Base-by-base conservation (phyloP, 805 yeast species). In the Cyberlindnera sargentensis region DNA sequence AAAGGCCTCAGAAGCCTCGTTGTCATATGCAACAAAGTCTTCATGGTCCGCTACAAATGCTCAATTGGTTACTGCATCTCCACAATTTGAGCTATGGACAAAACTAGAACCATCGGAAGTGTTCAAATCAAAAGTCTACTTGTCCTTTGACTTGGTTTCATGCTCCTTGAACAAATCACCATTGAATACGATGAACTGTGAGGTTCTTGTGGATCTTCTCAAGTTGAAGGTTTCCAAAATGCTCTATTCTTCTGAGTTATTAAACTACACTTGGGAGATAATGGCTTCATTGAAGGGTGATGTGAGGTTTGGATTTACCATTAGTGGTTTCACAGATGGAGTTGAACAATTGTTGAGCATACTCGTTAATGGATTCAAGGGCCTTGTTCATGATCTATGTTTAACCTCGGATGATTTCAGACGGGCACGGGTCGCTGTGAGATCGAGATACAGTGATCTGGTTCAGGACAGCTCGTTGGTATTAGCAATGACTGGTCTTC, bases 181-280 rank as follows among this genome's bases (percentile, higher is more conserved):
- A 0, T 37, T 43, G 8, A 63, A 62, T 39, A 66, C 75, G 2
- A 70, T 78, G 48, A 63, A 67, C n/a, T 49, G 75, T 9, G 89
- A 84, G 48, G 55, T 83, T 5, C 45, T 82, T 3, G 66, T 72
- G 8, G 78, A 76, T 39, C 41, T 78, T 3, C 48, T 80, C 4
- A 75, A 71, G 25, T 52, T 57, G 1, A 55, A 59, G 10, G 52
- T 82, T 1, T 59, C 70, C 25, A 57, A 63, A 4, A 46, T 48
- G 5, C 51, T 84, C 2, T 84, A 82, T 53, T 72, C 75, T 1
- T 70, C 80, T 1, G 76, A 79, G 44, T 55, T 68, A n/a, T 45
- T 80, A 8, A 78, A 80, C 2, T 80, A 71, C 52, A 56, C 73
- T 0, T 83, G 83, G 75, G 79, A 75, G 20, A 47, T 83, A 0